Conservation (phyloP, 768 basidiomycete genomes). For the Amanita pseudoporphyria region DNA sequence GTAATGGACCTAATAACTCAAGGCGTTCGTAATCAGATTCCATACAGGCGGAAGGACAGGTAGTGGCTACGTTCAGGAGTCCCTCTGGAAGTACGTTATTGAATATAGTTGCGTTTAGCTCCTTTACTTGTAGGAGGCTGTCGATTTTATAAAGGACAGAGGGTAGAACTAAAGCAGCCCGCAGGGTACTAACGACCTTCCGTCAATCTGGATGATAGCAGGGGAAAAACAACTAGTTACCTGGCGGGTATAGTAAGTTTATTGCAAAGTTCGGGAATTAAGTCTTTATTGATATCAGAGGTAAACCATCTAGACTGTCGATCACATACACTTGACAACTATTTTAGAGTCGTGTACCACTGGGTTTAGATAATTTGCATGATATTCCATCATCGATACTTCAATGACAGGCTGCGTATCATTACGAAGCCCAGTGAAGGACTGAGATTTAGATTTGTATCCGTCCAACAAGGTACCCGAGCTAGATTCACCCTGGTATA, state of each 20-base stretch:
- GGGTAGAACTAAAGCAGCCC: conserved; percentile 62
- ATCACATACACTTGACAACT: conserved; percentile 49
- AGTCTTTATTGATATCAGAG: conserved; percentile 32
- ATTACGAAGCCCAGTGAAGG: conserved; percentile 51
- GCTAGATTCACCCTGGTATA: conserved; percentile 46
- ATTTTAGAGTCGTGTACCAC: conserved; percentile 28
- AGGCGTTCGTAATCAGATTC: conserved; percentile 79
- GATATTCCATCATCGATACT: conserved; percentile 40
- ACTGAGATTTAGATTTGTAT: conserved; percentile 51
- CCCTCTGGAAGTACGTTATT: conserved; percentile 50
- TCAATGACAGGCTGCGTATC: conserved; percentile 66
- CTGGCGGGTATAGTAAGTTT: conserved; percentile 67
- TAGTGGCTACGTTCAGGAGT: conserved; percentile 55
- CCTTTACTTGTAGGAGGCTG: conserved; percentile 64
- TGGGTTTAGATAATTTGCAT: conserved; percentile 54
- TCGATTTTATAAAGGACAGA: conserved; percentile 68
- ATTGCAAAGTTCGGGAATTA: conserved; percentile 77
- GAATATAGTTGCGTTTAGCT: conserved; percentile 66
- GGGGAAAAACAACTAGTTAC: conserved; percentile 25
- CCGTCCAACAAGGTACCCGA: conserved; percentile 57
- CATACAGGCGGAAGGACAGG: conserved; percentile 56
- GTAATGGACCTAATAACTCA: conserved; percentile 62
- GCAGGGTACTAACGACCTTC: conserved; percentile 40
- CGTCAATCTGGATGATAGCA: background rate
- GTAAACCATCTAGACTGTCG: background rate